Evolutionary conservation across 805 yeast species (phyloP).

Genomic region (Teunomyces aglyptinius): DNA sequence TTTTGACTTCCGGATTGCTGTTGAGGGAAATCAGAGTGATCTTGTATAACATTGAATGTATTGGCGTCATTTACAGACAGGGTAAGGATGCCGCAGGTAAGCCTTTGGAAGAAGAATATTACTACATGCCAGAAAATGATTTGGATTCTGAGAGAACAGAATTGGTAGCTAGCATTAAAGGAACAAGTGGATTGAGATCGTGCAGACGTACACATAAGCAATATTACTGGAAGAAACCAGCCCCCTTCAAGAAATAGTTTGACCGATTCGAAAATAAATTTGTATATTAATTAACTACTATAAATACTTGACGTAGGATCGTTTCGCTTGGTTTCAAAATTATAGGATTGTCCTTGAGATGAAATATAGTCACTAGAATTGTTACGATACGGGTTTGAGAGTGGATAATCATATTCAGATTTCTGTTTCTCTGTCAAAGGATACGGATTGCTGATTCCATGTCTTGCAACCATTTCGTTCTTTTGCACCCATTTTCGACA

Average conservation of each 20-base stretch:
- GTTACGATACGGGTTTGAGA: slow-evolving; percentile 14
- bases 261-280: background rate
- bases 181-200: slow-evolving; percentile 74
- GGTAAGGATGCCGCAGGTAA: slow-evolving; percentile 98
- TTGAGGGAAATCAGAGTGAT: slow-evolving; percentile 44
- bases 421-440: slow-evolving; percentile 25
- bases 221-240: slow-evolving; percentile 69
- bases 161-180: slow-evolving; percentile 74
- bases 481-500: background rate
- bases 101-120: slow-evolving; percentile 89
- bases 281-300: slow-evolving; percentile 11
- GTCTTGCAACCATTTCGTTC: background rate
- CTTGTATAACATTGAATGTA: slow-evolving; percentile 49
- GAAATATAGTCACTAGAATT: background rate
- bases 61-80: slow-evolving; percentile 84
- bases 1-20: slow-evolving; percentile 46
- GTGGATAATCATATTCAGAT: slow-evolving; percentile 26
- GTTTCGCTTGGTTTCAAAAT: background rate
- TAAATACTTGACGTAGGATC: slow-evolving; percentile 1
- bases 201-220: slow-evolving; percentile 95
- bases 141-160: slow-evolving; percentile 63
- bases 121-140: slow-evolving; percentile 84
- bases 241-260: slow-evolving; percentile 38
- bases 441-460: slow-evolving; percentile 24
- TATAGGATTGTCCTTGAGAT: background rate